These are phyloP conservation scores for Grigorovia jiainica DNA, from an alignment of 805 yeast species.

Conservation along the genomic window DNA sequence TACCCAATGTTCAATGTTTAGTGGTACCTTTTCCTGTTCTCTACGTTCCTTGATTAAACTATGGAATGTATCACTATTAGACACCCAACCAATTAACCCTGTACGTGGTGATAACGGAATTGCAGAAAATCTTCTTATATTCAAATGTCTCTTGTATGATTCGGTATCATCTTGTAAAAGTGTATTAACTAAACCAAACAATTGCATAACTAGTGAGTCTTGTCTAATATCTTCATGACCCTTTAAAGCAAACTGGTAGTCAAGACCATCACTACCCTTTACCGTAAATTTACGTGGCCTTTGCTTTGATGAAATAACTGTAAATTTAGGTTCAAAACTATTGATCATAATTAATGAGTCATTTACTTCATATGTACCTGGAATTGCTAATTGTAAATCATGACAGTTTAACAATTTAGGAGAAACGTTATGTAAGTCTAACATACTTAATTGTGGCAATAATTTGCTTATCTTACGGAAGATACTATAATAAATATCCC, in stretches of 20 bases:
- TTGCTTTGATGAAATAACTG: constrained; percentile 90
- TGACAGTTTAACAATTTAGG: constrained; percentile 75
- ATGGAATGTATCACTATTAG: constrained; percentile 94
- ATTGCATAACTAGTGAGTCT: constrained; percentile 94
- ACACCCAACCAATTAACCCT: constrained; percentile 96
- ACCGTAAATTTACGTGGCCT: constrained; percentile 80
- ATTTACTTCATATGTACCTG: constrained; percentile 87
- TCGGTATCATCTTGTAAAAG: constrained; percentile 83
- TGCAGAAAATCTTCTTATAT: constrained; percentile 85
- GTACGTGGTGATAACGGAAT: constrained; percentile 94
- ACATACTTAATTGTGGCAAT: constrained; percentile 72
- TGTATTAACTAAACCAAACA: constrained; percentile 91
- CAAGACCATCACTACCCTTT: constrained; percentile 86
- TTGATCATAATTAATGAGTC: constrained; percentile 64
- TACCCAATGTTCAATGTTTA: constrained; percentile 89
- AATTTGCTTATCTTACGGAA: constrained; percentile 87
- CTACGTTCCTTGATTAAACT: constrained; percentile 85
- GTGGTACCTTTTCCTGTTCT: constrained; percentile 77
- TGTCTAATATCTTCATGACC: constrained; percentile 98
- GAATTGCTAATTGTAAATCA: constrained; percentile 80
- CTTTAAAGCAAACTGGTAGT: constrained; percentile 71
- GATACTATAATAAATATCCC: constrained; percentile 94
- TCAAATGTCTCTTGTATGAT: constrained; percentile 90
- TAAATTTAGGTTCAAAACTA: constrained; percentile 70
- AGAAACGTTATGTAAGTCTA: constrained; percentile 88